These are phyloP conservation scores for Ruellia speciosa DNA, from an alignment of 305 asterid genomes.

Conservation along the genomic window DNA sequence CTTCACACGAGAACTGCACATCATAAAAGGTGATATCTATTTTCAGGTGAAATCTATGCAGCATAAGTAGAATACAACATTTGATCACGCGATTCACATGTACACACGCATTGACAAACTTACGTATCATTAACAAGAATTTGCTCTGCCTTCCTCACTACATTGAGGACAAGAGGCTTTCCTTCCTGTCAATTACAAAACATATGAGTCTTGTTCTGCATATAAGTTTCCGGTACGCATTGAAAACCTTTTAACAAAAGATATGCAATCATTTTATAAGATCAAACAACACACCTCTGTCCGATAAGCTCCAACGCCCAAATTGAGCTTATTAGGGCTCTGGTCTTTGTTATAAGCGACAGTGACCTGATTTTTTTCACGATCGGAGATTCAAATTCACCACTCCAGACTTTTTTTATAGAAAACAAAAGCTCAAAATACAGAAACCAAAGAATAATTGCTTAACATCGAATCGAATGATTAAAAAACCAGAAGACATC, in stretches of 20 bases:
- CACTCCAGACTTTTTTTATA: neutral
- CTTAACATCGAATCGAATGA: too few relatives aligned
- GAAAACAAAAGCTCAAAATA: conserved; percentile 4
- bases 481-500: too few relatives aligned
- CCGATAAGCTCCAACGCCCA: conserved; percentile 79
- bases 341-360: conserved; percentile 72
- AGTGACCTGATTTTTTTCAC: conserved; percentile 46
- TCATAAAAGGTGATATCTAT: neutral
- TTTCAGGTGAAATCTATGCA: too few relatives aligned
- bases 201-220: neutral
- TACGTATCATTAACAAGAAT: conserved; percentile 60
- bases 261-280: too few relatives aligned
- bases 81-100: conserved; percentile 1
- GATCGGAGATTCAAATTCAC: conserved; percentile 19
- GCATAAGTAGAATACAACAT: neutral
- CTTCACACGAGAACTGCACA: conserved; percentile 60
- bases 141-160: conserved; percentile 66
- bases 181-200: conserved; percentile 50
- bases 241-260: neutral
- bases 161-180: conserved; percentile 70
- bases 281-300: conserved; percentile 49
- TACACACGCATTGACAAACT: conserved; percentile 17
- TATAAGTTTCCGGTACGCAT: neutral
- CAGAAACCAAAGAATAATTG: neutral
- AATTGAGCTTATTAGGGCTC: conserved; percentile 56